Percentiles rank a stretch among this genome's conserved stretches.
phyloP scores from a whole-genome alignment of 352 stramenopile species.

The Salisapilia sapeloensis region DNA sequence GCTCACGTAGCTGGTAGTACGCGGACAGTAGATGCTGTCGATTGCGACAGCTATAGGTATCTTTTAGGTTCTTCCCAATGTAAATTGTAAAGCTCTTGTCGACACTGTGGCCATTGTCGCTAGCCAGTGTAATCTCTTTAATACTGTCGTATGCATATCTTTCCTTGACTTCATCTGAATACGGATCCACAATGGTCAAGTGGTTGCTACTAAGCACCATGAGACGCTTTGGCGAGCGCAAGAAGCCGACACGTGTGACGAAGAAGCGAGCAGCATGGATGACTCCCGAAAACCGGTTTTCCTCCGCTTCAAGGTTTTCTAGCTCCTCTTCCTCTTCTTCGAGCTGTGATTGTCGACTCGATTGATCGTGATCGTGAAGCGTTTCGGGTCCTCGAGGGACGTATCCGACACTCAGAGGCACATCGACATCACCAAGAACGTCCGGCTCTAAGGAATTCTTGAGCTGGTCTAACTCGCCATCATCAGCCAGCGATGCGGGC shows the following conservation, averaged over 20 bases:
- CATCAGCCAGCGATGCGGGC: conserved; percentile 7
- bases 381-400: conserved; percentile 55
- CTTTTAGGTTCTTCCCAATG: conserved; percentile 74
- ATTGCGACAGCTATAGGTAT: conserved; percentile 75
- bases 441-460: conserved; percentile 35
- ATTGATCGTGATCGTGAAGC: conserved; percentile 15
- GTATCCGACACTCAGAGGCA: conserved; percentile 39
- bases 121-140: conserved; percentile 71
- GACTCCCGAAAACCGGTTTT: conserved; percentile 64
- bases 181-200: conserved; percentile 70
- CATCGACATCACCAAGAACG: conserved; percentile 27
- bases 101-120: conserved; percentile 38
- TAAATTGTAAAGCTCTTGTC: conserved; percentile 68
- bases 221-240: conserved; percentile 58
- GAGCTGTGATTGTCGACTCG: too few species aligned
- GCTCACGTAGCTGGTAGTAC: conserved; percentile 73
- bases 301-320: conserved; percentile 22
- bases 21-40: conserved; percentile 69
- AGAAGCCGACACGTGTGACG: conserved; percentile 65
- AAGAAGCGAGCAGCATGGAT: conserved; percentile 78
- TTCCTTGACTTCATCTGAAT: conserved; percentile 75
- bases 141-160: conserved; percentile 79
- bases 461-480: conserved; percentile 45
- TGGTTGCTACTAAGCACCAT: conserved; percentile 71
- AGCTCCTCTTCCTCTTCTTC: conserved; percentile 15